Conservation (phyloP, 257 asterid genomes). For the Penstemon eatonii region DNA sequence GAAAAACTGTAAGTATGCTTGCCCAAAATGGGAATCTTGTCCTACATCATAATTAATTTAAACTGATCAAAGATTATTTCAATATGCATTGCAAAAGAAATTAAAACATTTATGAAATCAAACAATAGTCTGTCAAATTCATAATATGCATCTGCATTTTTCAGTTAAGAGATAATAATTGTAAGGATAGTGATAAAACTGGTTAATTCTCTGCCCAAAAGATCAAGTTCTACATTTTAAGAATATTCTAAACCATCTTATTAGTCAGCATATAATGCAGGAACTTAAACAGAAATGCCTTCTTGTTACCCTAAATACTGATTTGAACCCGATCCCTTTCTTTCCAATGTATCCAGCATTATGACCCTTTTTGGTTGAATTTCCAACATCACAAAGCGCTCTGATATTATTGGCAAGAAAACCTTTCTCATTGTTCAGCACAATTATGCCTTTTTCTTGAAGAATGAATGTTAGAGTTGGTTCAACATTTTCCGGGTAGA, state of each 20-base stretch:
- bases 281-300: slow-evolving; percentile 20
- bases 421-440: slow-evolving; percentile 87
- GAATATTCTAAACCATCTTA: slow-evolving; percentile 11
- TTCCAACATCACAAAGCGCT: slow-evolving; percentile 97
- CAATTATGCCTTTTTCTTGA: slow-evolving; percentile 69
- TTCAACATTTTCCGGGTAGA: slow-evolving; percentile 65
- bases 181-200: slow-evolving; percentile 1
- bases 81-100: not conserved
- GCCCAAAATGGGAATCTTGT: not conserved
- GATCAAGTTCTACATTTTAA: not conserved
- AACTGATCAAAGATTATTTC: slow-evolving; percentile 1
- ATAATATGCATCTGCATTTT: not conserved
- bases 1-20: slow-evolving; percentile 14
- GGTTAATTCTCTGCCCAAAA: not conserved
- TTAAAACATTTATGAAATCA: not conserved
- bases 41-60: slow-evolving; percentile 6
- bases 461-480: slow-evolving; percentile 88
- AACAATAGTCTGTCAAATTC: not conserved
- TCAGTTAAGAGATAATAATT: slow-evolving; percentile 10
- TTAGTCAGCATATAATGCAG: slow-evolving; percentile 24
- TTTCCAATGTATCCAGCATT: slow-evolving; percentile 91
- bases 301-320: slow-evolving; percentile 87
- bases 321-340: slow-evolving; percentile 99
- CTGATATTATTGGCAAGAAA: slow-evolving; percentile 75
- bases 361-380: slow-evolving; percentile 73